These are phyloP conservation scores for Capsicum pubescens DNA, from an alignment of 257 asterid species.

Conservation along the genomic window DNA sequence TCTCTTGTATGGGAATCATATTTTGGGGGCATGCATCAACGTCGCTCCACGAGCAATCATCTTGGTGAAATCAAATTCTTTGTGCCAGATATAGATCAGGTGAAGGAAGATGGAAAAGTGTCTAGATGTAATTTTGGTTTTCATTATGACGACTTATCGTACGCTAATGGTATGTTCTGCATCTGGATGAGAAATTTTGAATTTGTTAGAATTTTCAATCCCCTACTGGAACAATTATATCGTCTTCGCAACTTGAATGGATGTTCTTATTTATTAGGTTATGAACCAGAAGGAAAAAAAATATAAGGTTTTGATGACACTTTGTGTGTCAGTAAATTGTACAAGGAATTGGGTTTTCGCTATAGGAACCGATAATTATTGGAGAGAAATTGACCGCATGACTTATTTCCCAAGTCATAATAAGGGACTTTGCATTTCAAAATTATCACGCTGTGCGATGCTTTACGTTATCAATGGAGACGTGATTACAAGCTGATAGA, in stretches of 20 bases:
- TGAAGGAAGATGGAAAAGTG: background rate
- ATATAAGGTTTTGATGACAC: constrained; percentile 5
- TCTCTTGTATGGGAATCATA: background rate
- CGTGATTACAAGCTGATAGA: background rate
- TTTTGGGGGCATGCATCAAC: background rate
- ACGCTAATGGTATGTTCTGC: background rate
- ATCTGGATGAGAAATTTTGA: background rate
- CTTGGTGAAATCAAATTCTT: background rate
- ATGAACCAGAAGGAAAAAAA: background rate
- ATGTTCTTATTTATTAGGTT: background rate
- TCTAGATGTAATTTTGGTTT: background rate
- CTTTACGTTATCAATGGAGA: no score
- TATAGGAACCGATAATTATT: background rate
- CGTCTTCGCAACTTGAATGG: background rate
- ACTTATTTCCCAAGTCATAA: background rate
- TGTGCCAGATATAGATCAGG: background rate
- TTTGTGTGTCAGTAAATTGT: background rate
- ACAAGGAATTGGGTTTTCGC: constrained; percentile 5
- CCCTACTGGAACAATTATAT: background rate
- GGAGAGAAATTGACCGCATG: background rate
- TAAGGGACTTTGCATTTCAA: background rate
- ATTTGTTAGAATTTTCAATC: background rate
- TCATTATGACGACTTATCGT: background rate
- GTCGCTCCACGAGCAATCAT: background rate
- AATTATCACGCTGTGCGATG: background rate